phyloP scores from a whole-genome alignment of 257 asterid genomes.

The Penstemon barbatus region DNA sequence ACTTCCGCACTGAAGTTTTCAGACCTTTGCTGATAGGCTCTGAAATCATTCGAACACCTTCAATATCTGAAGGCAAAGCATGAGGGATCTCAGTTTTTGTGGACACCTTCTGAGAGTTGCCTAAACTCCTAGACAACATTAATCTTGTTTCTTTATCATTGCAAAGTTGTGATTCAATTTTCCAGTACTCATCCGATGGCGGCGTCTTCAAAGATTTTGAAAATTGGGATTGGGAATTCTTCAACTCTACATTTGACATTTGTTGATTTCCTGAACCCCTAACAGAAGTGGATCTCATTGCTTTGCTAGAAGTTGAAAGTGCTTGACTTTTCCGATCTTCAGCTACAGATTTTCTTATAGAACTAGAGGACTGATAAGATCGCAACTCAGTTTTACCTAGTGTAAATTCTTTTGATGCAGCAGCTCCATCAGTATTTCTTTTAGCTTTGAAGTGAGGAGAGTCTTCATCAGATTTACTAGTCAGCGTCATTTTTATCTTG shows the following conservation, averaged over 20 bases:
- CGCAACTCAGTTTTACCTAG: constrained; percentile 26
- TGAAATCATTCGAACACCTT: constrained; percentile 30
- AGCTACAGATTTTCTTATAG: constrained; percentile 31
- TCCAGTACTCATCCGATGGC: constrained; percentile 34
- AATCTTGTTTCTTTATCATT: constrained; percentile 36
- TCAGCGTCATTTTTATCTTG: constrained; percentile 30
- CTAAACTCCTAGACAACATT: constrained; percentile 29
- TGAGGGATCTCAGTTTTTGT: constrained; percentile 26
- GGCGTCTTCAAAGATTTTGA: constrained; percentile 36
- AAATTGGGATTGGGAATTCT: constrained; percentile 32
- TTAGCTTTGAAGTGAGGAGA: constrained; percentile 29
- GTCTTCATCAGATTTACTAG: constrained; percentile 33
- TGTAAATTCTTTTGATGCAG: constrained; percentile 26
- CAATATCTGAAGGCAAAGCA: constrained; percentile 38
- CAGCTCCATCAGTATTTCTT: constrained; percentile 32
- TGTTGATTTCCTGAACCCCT: constrained; percentile 35
- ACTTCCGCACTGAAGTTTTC: constrained; percentile 52
- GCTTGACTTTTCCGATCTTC: constrained; percentile 30
- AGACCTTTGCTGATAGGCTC: constrained; percentile 39
- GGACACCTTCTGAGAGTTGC: constrained; percentile 29
- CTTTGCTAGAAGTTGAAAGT: constrained; percentile 29
- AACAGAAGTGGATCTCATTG: constrained; percentile 26
- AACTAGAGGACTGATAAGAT: constrained; percentile 30
- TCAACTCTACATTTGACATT: constrained; percentile 35
- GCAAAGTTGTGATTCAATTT: constrained; percentile 29